Base-by-base conservation (phyloP, 768 basidiomycete species). In the Lenzites betulinus region DNA sequence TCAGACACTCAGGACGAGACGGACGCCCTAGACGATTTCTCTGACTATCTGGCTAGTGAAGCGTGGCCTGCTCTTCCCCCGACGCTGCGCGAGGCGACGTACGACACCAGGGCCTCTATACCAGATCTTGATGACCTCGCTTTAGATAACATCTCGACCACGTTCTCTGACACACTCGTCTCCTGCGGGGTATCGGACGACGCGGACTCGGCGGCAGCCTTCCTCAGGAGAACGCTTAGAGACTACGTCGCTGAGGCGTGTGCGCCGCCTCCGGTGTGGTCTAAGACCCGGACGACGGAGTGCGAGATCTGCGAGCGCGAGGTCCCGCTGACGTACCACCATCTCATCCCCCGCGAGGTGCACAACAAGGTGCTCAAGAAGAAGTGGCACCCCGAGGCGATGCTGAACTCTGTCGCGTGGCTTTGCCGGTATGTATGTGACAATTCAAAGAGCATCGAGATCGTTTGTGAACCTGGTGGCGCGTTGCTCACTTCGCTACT, bases 231-330 rank as follows among this genome's bases (percentile, higher is more conserved):
- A 53, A 73, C 73, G 0, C 57, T 85, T 8, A 63, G 51, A 3
- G 77, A 76, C 20, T 86, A 81, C 63, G 53, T 81, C n/a, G 68
- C 72, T 1, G 76, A 82, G 26, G 78, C 77, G 0, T 80, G 77
- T 51, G 78, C 79, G 5, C 78, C 83, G 1, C 82, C 80, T 12
- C 82, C 82, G 0, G 71, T 76, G 8, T 86, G 84, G 84, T 76
- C 75, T 13, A 72, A 75, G 13, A 86, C 85, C 23, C 76, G 84
- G 7, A 78, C 79, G 26, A 73, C 62, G 18, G 80, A 81, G 63
- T 86, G 85, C 72, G 83, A 85, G 73, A 81, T 87, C 25, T 87
- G 85, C 68, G 77, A 78, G 62, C 76, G 84, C n/a, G 77, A 75
- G 51, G 77, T 84, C 2, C 81, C 80, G 12, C 70, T 86, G 66